These are phyloP conservation scores for Nymphaea colorata DNA, from an alignment of 164 flowering plant species.

Conservation along the genomic window DNA sequence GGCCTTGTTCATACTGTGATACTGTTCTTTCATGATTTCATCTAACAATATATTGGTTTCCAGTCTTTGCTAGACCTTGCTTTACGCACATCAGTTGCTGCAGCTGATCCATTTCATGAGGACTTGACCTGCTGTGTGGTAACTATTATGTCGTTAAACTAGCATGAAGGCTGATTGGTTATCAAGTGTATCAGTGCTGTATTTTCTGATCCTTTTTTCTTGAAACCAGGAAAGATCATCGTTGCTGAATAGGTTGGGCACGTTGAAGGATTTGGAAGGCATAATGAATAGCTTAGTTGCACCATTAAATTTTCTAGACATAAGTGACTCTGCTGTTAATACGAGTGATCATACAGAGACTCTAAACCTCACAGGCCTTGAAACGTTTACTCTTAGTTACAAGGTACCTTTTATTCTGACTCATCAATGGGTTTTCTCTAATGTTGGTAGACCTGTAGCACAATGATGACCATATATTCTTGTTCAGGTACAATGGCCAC, in stretches of 20 bases:
- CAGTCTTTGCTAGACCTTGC: slow-evolving; percentile 97
- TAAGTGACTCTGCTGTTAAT: slow-evolving; percentile 21
- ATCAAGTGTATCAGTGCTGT: not conserved
- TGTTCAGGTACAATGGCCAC: slow-evolving; percentile 72
- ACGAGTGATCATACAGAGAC: slow-evolving; percentile 50
- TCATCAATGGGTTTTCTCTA: not conserved
- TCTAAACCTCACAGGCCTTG: slow-evolving; percentile 73
- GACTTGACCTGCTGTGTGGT: slow-evolving; percentile 92
- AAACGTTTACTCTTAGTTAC: slow-evolving; percentile 83
- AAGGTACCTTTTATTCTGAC: slow-evolving; percentile 37
- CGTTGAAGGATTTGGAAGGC: slow-evolving; percentile 38
- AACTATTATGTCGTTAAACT: slow-evolving; percentile 7
- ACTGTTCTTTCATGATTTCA: not conserved
- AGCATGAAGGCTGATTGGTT: not conserved
- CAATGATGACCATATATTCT: not conserved
- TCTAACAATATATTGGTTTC: not conserved
- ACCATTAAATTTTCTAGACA: slow-evolving; percentile 9
- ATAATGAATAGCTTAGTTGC: slow-evolving; percentile 3
- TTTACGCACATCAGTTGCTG: slow-evolving; percentile 87
- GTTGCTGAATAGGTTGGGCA: slow-evolving; percentile 58
- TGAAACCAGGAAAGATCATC: slow-evolving; percentile 61
- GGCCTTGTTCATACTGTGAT: not conserved
- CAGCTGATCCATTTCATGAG: slow-evolving; percentile 89
- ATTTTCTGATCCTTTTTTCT: slow-evolving; percentile 5
- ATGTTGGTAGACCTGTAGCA: no score